These are phyloP conservation scores for Inga laurina DNA, from an alignment of 306 rosid genomes.

Conservation along the genomic window DNA sequence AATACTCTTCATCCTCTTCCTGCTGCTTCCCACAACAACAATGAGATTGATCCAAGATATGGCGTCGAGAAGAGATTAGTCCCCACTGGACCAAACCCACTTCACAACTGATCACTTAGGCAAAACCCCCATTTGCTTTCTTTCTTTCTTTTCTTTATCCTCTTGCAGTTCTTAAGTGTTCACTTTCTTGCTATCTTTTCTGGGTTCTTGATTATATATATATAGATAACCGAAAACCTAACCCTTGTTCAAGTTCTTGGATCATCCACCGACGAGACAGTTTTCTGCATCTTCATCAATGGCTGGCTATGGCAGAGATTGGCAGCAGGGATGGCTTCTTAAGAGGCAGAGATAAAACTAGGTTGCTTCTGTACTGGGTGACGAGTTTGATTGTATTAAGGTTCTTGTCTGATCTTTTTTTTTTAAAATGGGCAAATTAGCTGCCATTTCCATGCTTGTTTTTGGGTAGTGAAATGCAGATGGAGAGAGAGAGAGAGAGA, in stretches of 20 bases:
- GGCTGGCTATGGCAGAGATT: slow-evolving; percentile 29
- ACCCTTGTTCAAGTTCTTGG: slow-evolving; percentile 26
- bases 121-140: slow-evolving; percentile 10
- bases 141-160: slow-evolving; percentile 5
- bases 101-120: slow-evolving; percentile 65
- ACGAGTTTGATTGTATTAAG: neutral
- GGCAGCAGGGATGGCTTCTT: slow-evolving; percentile 11
- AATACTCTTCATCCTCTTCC: slow-evolving; percentile 18
- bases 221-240: neutral
- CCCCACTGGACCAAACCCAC: slow-evolving; percentile 98
- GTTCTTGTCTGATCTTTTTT: neutral
- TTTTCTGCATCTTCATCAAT: slow-evolving; percentile 12
- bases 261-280: slow-evolving; percentile 7
- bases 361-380: neutral
- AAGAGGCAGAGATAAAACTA: neutral
- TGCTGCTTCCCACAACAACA: neutral
- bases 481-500: neutral
- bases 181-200: slow-evolving; percentile 26
- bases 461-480: slow-evolving; percentile 32
- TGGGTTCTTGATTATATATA: neutral
- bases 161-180: slow-evolving; percentile 20
- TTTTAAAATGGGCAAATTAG: neutral
- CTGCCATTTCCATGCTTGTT: slow-evolving; percentile 74
- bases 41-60: slow-evolving; percentile 67
- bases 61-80: slow-evolving; percentile 86